These are phyloP conservation scores for Trichocladium uniseriatum DNA, from an alignment of 495 filamentous ascomycete species.

Conservation along the genomic window DNA sequence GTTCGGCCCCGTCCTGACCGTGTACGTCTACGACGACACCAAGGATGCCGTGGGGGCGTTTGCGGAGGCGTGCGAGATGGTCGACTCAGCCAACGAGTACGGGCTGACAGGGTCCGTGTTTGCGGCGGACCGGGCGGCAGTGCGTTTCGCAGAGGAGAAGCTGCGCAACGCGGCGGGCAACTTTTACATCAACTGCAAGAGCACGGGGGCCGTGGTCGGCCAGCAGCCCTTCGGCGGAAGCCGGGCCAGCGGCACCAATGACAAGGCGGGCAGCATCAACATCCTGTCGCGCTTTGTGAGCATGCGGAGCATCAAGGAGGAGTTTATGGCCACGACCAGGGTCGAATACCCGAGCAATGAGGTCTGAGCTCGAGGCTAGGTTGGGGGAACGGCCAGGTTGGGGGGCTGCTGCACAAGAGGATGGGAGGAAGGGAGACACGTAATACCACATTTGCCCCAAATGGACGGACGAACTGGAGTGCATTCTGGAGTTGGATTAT, in stretches of 20 bases:
- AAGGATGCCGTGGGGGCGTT: conserved; percentile 46
- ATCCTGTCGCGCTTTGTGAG: conserved; percentile 73
- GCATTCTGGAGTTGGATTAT: background rate
- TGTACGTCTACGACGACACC: conserved; percentile 64
- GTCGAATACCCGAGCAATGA: conserved; percentile 80
- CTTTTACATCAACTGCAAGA: conserved; percentile 92
- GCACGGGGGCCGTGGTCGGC: conserved; percentile 82
- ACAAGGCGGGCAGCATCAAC: conserved; percentile 78
- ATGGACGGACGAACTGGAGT: background rate
- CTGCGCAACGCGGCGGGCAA: conserved; percentile 75
- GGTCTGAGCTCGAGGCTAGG: conserved; percentile 12
- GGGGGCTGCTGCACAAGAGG: too few species aligned
- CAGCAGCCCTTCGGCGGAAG: conserved; percentile 89
- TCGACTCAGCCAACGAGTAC: conserved; percentile 63
- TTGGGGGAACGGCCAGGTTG: too few species aligned
- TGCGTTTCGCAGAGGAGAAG: conserved; percentile 59
- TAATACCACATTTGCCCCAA: background rate
- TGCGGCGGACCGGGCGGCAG: conserved; percentile 57
- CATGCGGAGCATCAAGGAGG: conserved; percentile 81
- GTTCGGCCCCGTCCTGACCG: conserved; percentile 64
- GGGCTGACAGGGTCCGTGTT: conserved; percentile 75
- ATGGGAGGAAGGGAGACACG: background rate
- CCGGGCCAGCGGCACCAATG: conserved; percentile 79
- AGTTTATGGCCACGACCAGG: conserved; percentile 58
- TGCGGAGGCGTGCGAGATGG: conserved; percentile 42